Evolutionary conservation across 2,329 filamentous ascomycete species (phyloP).

Genomic region (Colletotrichum musae): DNA sequence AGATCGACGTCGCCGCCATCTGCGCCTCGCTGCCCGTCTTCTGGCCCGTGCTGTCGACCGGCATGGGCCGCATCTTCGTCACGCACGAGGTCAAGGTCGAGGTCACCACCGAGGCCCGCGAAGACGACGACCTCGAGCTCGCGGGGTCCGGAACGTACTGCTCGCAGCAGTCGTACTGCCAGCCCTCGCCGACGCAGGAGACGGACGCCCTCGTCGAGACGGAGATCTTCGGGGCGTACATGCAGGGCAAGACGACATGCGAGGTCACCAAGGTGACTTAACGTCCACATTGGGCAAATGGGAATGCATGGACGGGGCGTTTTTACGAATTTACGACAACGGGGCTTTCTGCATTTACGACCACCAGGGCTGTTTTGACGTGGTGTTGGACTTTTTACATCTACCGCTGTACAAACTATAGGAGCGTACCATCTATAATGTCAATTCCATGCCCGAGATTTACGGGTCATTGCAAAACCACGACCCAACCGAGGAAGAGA

Average conservation of each 20-base stretch:
- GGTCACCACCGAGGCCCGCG: conserved; percentile 36
- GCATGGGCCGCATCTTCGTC: conserved; percentile 51
- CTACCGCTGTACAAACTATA: no score
- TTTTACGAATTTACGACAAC: not conserved
- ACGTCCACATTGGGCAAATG: not conserved
- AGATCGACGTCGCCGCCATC: conserved; percentile 47
- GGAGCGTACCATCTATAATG: no score
- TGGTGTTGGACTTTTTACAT: no score
- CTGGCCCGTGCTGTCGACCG: conserved; percentile 45
- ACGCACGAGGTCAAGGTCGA: conserved; percentile 51
- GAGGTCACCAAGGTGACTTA: not conserved
- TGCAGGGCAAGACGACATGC: conserved; percentile 28
- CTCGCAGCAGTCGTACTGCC: conserved; percentile 9
- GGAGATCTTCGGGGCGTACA: conserved; percentile 22
- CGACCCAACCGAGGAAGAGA: no score
- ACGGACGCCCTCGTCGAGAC: not conserved
- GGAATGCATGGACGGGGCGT: no score
- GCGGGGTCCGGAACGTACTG: not conserved
- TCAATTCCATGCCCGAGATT: no score
- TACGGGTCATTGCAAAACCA: no score
- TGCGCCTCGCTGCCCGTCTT: conserved; percentile 38
- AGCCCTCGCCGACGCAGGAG: conserved; percentile 13
- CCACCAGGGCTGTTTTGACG: no score
- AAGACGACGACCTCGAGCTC: conserved; percentile 29
- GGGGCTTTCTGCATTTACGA: no score